A percentile compares a stretch with the other conserved stretches of the same genome.
phyloP scores from a whole-genome alignment of 768 basidiomycete genomes.

The Clitopilus passeckerianus region DNA sequence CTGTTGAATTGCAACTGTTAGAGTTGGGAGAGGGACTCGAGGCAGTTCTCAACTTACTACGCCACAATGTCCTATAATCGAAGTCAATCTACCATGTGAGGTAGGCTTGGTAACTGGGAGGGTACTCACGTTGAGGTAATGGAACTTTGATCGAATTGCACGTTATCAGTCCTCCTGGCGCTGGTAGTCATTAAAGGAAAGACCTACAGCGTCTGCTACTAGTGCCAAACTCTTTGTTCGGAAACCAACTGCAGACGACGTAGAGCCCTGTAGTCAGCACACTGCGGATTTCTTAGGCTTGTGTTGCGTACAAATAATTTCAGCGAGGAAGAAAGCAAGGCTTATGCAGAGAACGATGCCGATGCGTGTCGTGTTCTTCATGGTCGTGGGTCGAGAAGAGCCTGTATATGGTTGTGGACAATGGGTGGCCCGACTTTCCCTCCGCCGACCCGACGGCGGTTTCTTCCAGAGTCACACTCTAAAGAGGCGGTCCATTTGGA shows the following conservation, averaged over 20 bases:
- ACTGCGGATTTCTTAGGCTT: neutral
- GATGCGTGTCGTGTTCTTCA: conserved; percentile 46
- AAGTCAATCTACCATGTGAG: neutral
- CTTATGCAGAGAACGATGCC: conserved; percentile 42
- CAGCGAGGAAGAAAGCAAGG: conserved; percentile 42
- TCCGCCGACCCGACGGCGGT: neutral
- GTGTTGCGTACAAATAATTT: conserved; percentile 33
- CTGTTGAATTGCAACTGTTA: conserved; percentile 13
- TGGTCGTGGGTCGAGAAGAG: conserved; percentile 5
- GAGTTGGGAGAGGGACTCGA: neutral
- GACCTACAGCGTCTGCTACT: conserved; percentile 51
- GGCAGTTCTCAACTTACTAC: conserved; percentile 26
- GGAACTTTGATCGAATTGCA: conserved; percentile 27
- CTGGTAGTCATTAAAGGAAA: conserved; percentile 1
- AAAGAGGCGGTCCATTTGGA: neutral
- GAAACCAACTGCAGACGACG: conserved; percentile 36
- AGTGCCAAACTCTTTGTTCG: conserved; percentile 50
- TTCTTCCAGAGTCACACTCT: neutral
- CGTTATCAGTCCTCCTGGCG: neutral
- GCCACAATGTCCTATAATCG: conserved; percentile 37
- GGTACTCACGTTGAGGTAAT: conserved; percentile 45
- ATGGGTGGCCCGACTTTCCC: neutral
- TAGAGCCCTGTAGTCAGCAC: neutral
- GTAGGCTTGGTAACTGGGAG: neutral
- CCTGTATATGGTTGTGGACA: neutral